Conservation (phyloP, 2,329 filamentous ascomycete genomes). For the Mycosphaerella sp. region DNA sequence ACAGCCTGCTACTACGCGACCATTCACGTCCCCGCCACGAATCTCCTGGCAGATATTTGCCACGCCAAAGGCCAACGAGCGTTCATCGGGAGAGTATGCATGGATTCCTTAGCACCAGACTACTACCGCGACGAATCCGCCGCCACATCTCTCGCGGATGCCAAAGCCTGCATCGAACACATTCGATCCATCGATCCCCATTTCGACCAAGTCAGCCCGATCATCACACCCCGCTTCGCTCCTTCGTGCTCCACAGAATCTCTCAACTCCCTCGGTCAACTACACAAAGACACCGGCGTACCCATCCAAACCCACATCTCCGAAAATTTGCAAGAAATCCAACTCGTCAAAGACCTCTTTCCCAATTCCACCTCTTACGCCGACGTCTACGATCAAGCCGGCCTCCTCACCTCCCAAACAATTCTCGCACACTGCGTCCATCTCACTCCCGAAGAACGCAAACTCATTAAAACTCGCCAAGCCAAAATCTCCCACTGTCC, state of each 20-base stretch:
- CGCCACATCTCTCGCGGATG: constrained; percentile 49
- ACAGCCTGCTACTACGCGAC: constrained; percentile 95
- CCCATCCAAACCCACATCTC: constrained; percentile 85
- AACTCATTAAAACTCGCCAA: constrained; percentile 54
- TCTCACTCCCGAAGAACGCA: constrained; percentile 59
- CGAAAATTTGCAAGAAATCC: constrained; percentile 70
- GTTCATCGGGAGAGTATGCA: constrained; percentile 89
- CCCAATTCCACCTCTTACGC: constrained; percentile 60
- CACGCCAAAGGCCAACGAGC: constrained; percentile 75
- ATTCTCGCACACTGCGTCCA: constrained; percentile 84
- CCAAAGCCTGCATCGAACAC: constrained; percentile 46
- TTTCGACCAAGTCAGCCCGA: constrained; percentile 62
- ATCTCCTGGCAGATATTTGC: constrained; percentile 80
- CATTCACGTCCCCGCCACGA: constrained; percentile 79
- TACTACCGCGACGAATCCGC: constrained; percentile 72
- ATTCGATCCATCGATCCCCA: constrained; percentile 60
- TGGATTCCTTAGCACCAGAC: constrained; percentile 70
- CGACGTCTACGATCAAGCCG: constrained; percentile 67
- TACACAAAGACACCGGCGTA: constrained; percentile 58
- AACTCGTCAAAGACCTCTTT: constrained; percentile 64
- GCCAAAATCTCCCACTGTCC: constrained; percentile 79
- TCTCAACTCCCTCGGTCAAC: constrained; percentile 56
- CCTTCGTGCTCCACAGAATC: constrained; percentile 49
- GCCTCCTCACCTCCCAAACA: constrained; percentile 63
- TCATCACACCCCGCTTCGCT: constrained; percentile 66